These are phyloP conservation scores for Colletotrichum sidae DNA, from an alignment of 2,329 filamentous ascomycete genomes.

Conservation along the genomic window DNA sequence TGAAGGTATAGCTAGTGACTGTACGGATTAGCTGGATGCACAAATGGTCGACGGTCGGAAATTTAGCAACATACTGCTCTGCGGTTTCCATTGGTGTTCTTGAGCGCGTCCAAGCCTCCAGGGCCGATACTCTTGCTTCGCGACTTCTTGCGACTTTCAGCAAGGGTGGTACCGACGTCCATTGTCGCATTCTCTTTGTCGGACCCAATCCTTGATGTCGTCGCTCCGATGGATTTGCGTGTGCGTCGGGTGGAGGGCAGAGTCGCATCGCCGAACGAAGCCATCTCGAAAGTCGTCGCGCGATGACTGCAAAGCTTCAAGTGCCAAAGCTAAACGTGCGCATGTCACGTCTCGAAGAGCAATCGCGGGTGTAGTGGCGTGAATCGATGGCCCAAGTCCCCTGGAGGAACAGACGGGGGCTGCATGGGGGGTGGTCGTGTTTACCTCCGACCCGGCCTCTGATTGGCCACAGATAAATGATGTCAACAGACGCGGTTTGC, in stretches of 20 bases:
- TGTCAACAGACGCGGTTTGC: conserved; percentile 34
- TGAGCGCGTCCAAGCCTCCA: conserved; percentile 86
- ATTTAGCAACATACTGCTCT: conserved; percentile 72
- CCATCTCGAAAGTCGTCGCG: conserved; percentile 46
- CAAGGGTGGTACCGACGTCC: conserved; percentile 68
- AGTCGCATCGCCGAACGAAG: conserved; percentile 57
- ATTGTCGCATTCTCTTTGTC: conserved; percentile 85
- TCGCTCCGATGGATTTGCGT: conserved; percentile 76
- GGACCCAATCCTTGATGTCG: conserved; percentile 40
- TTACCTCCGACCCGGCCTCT: conserved; percentile 22
- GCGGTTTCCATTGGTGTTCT: conserved; percentile 79
- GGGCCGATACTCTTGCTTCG: conserved; percentile 97
- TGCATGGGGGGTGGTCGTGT: conserved; percentile 26
- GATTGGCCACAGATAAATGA: conserved; percentile 23
- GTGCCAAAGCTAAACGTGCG: conserved; percentile 10
- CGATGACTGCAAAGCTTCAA: conserved; percentile 7
- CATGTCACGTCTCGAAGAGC: conserved; percentile 36
- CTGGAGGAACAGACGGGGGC: conserved; percentile 36
- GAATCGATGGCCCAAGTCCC: conserved; percentile 38
- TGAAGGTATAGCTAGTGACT: conserved; percentile 67
- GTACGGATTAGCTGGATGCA: conserved; percentile 38
- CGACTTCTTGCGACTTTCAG: conserved; percentile 73
- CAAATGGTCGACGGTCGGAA: not conserved
- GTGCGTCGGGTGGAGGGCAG: conserved; percentile 67
- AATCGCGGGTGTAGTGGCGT: conserved; percentile 34